Evolutionary conservation across 2,329 filamentous ascomycete species (phyloP).

Genomic region (Botrytis squamosa): DNA sequence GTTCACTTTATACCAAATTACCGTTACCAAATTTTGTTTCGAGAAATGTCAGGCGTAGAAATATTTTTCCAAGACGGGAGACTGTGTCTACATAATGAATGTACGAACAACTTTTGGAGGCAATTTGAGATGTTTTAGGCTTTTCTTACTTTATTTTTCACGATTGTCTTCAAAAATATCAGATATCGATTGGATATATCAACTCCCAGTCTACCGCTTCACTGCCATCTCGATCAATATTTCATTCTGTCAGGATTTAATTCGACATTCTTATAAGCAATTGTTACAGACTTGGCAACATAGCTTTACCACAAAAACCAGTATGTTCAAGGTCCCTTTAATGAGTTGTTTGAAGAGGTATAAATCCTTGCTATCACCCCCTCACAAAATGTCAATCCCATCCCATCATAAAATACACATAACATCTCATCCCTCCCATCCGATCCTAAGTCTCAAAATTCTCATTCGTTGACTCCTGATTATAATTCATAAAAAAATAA

Average conservation of each 20-base stretch:
- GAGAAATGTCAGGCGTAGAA: background rate
- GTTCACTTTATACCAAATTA: background rate
- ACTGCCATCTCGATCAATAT: background rate
- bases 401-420: background rate
- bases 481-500: too few relatives aligned
- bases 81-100: background rate
- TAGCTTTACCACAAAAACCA: background rate
- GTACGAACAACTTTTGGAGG: background rate
- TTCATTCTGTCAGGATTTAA: background rate
- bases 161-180: background rate
- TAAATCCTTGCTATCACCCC: background rate
- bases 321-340: rapidly evolving
- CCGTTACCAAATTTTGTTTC: background rate
- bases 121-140: background rate
- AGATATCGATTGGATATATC: background rate
- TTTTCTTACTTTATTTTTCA: background rate
- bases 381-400: too few relatives aligned
- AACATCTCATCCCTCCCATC: background rate
- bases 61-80: background rate
- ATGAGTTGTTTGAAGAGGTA: background rate
- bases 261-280: background rate
- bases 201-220: background rate
- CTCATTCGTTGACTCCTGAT: rapidly evolving
- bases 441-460: background rate
- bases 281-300: too few relatives aligned